Conservation (phyloP, 805 yeast genomes). For the Candida wancherniae region DNA sequence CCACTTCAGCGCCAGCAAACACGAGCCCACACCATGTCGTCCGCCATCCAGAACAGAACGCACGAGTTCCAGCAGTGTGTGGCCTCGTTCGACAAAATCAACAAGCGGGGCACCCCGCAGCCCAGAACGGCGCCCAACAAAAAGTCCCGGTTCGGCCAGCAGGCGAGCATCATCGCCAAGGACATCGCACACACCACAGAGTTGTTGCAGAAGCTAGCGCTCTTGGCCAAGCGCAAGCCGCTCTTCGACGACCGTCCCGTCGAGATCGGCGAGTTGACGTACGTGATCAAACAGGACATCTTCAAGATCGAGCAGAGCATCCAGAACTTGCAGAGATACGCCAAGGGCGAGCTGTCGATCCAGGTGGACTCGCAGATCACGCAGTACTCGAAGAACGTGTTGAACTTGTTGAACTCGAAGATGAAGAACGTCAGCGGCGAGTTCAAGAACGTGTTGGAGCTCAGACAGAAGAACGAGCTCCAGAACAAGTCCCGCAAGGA, state of each 20-base stretch:
- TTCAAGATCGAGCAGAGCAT: constrained; percentile 72
- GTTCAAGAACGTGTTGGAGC: constrained; percentile 83
- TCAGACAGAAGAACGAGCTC: constrained; percentile 78
- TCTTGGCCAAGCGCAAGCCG: constrained; percentile 83
- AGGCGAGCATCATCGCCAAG: constrained; percentile 80
- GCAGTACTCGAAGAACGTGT: constrained; percentile 79
- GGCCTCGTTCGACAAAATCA: constrained; percentile 60
- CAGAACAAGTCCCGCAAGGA: constrained; percentile 78
- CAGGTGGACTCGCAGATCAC: constrained; percentile 56
- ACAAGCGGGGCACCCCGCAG: constrained; percentile 31
- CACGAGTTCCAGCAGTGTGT: constrained; percentile 92
- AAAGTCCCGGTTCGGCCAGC: constrained; percentile 41
- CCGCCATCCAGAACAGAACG: constrained; percentile 71
- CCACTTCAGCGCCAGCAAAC: background rate
- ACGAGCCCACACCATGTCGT: constrained; percentile 11
- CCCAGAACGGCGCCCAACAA: constrained; percentile 26
- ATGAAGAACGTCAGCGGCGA: constrained; percentile 90
- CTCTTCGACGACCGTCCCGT: constrained; percentile 91
- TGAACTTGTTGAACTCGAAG: constrained; percentile 79
- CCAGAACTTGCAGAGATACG: constrained; percentile 54
- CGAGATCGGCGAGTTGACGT: constrained; percentile 88
- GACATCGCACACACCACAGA: constrained; percentile 86
- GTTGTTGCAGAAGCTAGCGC: constrained; percentile 72
- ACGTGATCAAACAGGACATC: constrained; percentile 80
- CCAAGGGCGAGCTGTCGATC: constrained; percentile 40